A percentile compares a stretch with the other conserved stretches of the same genome.
These are phyloP conservation scores for Colletotrichum lindemuthianum DNA, from an alignment of 2,329 filamentous ascomycete genomes.

Conservation along the genomic window DNA sequence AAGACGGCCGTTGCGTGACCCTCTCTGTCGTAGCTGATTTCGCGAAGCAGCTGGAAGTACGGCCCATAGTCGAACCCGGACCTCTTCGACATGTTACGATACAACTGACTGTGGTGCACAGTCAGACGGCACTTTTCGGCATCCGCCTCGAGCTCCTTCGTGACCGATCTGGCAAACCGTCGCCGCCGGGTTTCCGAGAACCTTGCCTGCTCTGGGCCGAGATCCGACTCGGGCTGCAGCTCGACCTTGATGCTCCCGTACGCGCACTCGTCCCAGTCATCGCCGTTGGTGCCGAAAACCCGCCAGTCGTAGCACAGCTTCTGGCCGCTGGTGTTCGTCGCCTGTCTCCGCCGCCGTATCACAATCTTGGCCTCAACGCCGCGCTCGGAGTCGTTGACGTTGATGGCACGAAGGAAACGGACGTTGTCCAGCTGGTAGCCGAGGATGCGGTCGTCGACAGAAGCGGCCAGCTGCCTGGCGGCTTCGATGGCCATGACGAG, in stretches of 20 bases:
- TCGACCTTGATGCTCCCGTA: slow-evolving; percentile 24
- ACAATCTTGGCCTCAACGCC: too few species aligned
- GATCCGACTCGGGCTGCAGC: neutral
- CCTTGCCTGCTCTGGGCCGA: neutral
- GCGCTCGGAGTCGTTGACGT: too few species aligned
- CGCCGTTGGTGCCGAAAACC: slow-evolving; percentile 1
- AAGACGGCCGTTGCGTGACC: slow-evolving; percentile 12
- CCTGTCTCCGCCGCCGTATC: too few species aligned
- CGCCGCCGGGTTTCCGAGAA: neutral
- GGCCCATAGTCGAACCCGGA: slow-evolving; percentile 27
- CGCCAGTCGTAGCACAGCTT: slow-evolving; percentile 22
- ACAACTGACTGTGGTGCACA: slow-evolving; percentile 10
- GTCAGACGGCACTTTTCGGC: neutral
- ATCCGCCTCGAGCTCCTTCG: neutral
- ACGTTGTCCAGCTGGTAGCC: too few species aligned
- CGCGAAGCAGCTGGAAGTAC: slow-evolving; percentile 21
- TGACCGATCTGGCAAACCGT: neutral
- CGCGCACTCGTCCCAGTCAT: slow-evolving; percentile 19
- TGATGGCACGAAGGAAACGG: too few species aligned
- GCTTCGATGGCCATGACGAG: too few species aligned
- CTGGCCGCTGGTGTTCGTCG: too few species aligned
- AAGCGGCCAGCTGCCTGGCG: too few species aligned
- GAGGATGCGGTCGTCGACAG: too few species aligned
- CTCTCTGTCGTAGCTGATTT: slow-evolving; percentile 13
- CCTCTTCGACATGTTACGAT: slow-evolving; percentile 5